Percentiles rank a stretch among this genome's conserved stretches.
Evolutionary conservation across 345 rosid species (phyloP).

Genomic region (Arabidopsis arenosa): DNA sequence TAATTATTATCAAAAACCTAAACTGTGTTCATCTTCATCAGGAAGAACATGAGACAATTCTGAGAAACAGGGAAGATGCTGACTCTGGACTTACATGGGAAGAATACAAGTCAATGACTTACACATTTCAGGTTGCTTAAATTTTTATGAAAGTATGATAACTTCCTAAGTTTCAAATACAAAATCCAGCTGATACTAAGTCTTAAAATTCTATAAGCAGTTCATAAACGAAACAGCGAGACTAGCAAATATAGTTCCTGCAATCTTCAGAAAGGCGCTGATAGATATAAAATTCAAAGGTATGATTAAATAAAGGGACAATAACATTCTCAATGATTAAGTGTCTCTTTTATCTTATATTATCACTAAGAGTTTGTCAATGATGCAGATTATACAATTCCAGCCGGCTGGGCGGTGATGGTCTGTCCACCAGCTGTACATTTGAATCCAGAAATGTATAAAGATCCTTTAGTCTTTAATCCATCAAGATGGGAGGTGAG

Average conservation of each 20-base stretch:
- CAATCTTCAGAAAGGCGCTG: slow-evolving; percentile 85
- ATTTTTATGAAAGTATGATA: slow-evolving; percentile 2
- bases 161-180: slow-evolving; percentile 13
- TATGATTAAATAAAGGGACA: slow-evolving; percentile 32
- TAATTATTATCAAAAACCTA: slow-evolving; percentile 21
- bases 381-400: slow-evolving; percentile 79
- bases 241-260: slow-evolving; percentile 94
- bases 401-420: slow-evolving; percentile 98
- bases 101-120: slow-evolving; percentile 97
- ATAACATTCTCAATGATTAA: slow-evolving; percentile 13
- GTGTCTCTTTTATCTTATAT: slow-evolving; percentile 1
- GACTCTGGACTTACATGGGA: slow-evolving; percentile 82
- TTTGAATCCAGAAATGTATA: slow-evolving; percentile 73
- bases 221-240: slow-evolving; percentile 91
- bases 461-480: slow-evolving; percentile 81
- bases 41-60: slow-evolving; percentile 88
- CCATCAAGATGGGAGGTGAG: slow-evolving; percentile 98
- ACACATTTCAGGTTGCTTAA: slow-evolving; percentile 80
- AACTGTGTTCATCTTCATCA: slow-evolving; percentile 46
- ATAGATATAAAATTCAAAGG: slow-evolving; percentile 76
- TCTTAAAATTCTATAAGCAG: slow-evolving; percentile 52
- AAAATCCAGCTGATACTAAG: slow-evolving; percentile 16
- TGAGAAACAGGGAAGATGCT: slow-evolving; percentile 58
- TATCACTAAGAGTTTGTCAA: slow-evolving; percentile 36
- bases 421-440: slow-evolving; percentile 98